Evolutionary conservation across 495 filamentous ascomycete genomes (phyloP).

Genomic region (Aspergillus panamensis): DNA sequence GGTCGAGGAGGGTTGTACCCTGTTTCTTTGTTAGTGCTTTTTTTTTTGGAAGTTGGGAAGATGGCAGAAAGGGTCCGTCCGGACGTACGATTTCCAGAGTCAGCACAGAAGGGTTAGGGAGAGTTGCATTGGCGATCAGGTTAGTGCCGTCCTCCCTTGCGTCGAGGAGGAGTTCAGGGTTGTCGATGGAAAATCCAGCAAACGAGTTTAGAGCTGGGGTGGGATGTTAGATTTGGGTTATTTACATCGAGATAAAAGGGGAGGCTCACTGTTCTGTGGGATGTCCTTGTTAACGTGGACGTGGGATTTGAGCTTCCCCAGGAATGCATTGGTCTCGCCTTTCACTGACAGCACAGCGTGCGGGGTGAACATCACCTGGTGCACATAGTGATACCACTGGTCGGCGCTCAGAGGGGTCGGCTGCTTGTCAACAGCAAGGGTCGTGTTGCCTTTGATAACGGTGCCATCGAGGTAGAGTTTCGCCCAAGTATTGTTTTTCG

Average conservation of each 20-base stretch:
- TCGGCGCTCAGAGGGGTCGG: slow-evolving; percentile 26
- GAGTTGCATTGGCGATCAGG: slow-evolving; percentile 34
- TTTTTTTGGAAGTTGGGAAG: not conserved
- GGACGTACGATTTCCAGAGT: slow-evolving; percentile 35
- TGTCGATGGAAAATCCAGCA: slow-evolving; percentile 28
- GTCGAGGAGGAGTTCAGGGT: slow-evolving; percentile 23
- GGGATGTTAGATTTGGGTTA: slow-evolving; percentile 14
- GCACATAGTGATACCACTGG: slow-evolving; percentile 36
- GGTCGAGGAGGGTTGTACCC: slow-evolving; percentile 33
- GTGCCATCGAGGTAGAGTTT: slow-evolving; percentile 25
- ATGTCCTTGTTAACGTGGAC: slow-evolving; percentile 40
- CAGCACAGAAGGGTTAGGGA: slow-evolving; percentile 39
- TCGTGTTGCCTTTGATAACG: slow-evolving; percentile 35
- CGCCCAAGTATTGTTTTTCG: slow-evolving; percentile 29
- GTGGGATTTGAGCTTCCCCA: slow-evolving; percentile 34
- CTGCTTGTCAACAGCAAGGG: slow-evolving; percentile 26
- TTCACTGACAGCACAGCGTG: slow-evolving; percentile 28
- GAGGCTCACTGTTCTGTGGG: slow-evolving; percentile 29
- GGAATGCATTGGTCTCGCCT: slow-evolving; percentile 33
- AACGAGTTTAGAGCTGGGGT: slow-evolving; percentile 30
- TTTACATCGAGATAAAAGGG: not conserved
- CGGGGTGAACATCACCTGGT: slow-evolving; percentile 31
- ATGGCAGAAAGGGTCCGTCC: not conserved
- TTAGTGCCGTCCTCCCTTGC: slow-evolving; percentile 31
- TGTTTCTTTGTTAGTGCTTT: slow-evolving; percentile 2